phyloP scores from a whole-genome alignment of 306 rosid species.

The Acacia melanoxylon region DNA sequence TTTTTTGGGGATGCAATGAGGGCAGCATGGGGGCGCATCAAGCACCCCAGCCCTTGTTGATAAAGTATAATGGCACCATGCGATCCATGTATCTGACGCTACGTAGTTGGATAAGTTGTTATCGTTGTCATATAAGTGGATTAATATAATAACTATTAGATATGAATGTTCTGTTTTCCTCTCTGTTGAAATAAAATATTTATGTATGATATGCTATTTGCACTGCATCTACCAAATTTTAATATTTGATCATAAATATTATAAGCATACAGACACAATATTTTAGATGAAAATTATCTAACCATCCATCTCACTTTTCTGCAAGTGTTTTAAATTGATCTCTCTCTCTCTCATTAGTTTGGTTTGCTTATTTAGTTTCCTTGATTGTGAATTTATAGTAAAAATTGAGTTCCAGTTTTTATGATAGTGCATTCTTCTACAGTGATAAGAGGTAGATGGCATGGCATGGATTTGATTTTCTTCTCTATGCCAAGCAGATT shows the following conservation, averaged over 20 bases:
- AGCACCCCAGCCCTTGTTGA: no score
- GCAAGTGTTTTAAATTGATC: slow-evolving; percentile 7
- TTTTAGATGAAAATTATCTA: slow-evolving; percentile 9
- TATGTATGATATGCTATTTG: slow-evolving; percentile 1
- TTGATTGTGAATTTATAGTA: slow-evolving; percentile 14
- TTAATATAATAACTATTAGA: slow-evolving; percentile 14
- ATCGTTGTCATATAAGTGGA: not conserved
- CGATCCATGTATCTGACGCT: not conserved
- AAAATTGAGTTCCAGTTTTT: slow-evolving; percentile 16
- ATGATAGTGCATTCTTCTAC: slow-evolving; percentile 1
- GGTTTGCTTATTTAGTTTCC: slow-evolving; percentile 24
- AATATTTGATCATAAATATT: slow-evolving; percentile 16
- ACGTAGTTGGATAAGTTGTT: no score
- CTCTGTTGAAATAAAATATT: not conserved
- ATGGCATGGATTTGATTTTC: not conserved
- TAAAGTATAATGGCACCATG: not conserved
- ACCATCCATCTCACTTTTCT: slow-evolving; percentile 29
- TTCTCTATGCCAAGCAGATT: not conserved
- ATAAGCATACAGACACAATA: not conserved
- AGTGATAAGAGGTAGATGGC: not conserved
- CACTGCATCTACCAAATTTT: slow-evolving; percentile 10
- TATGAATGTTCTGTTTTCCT: slow-evolving; percentile 10
- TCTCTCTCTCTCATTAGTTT: not conserved
- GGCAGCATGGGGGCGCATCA: no score
- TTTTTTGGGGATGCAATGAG: no score